Base-by-base conservation (phyloP, 768 basidiomycete genomes). In the Suillus placidus region DNA sequence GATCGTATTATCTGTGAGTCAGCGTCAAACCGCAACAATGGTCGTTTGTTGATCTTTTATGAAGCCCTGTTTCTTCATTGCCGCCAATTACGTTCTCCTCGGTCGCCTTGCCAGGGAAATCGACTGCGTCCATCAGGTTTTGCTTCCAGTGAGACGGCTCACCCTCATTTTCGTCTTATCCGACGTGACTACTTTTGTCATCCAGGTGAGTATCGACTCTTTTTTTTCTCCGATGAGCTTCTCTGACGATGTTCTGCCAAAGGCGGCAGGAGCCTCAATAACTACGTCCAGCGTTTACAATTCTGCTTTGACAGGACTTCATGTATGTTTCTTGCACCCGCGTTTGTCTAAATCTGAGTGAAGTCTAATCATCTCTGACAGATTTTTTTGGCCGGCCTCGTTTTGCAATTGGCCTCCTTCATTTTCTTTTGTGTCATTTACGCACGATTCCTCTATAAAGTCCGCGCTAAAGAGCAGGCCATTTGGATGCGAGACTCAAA, bases 61-160 rank as follows among this genome's bases (percentile, higher is more conserved):
- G 13, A 60, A 88, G 87, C 90, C 90, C 6, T 92, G 91, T 71
- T 90, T 88, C 35, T 92, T 92, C 77, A 88, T 90, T 67, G 88
- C 88, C 6, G 83, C 87, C 16, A 83, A 88, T 70, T 92, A 92
- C 70, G 77, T 90, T 63, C 80, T 91, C 23, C 82, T 92, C 1
- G 88, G 89, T 12, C 84, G 84, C 14, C 73, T 93, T 4, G 85
- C 88, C 7, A 78, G 74, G 30, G 79, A 84, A 67, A 75, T 91
- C 7, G 70, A 78, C 12, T 81, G 80, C 42, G 79, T 82, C 64
- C 66, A 81, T 56, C 81, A 85, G 69, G 77, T 91, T 30, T 70
- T 86, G 34, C 73, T 92, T 26, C 76, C 78, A 0, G 78, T 84
- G 6, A 78, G 76, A 23, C 78, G 77, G 23, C 83, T 91, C 66